A percentile compares a stretch with the other conserved stretches of the same genome.
Evolutionary conservation across 495 filamentous ascomycete genomes (phyloP).

Genomic region (Trichoderma gamsii): DNA sequence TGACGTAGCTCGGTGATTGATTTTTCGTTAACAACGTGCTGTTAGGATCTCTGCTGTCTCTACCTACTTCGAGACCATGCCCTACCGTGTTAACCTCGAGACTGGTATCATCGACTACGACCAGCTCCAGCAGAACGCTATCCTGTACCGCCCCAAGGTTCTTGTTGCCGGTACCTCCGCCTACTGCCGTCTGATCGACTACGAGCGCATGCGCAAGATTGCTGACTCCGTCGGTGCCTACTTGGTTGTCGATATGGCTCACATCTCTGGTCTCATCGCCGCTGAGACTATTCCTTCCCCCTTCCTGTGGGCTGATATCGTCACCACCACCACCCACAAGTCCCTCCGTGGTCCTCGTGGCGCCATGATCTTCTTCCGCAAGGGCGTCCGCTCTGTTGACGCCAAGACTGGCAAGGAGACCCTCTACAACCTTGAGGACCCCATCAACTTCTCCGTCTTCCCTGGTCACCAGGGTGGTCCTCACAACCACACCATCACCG

Average conservation of each 20-base stretch:
- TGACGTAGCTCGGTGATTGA: neutral
- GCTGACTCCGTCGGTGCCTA: conserved; percentile 91
- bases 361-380: conserved; percentile 99
- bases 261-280: conserved; percentile 94
- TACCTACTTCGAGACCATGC: conserved; percentile 93
- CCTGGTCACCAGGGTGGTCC: conserved; percentile 98
- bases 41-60: conserved; percentile 75
- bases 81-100: conserved; percentile 82
- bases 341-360: conserved; percentile 96
- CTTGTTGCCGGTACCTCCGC: conserved; percentile 96
- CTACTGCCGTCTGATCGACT: conserved; percentile 98
- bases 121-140: conserved; percentile 80
- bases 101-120: conserved; percentile 98
- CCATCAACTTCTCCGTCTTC: conserved; percentile 99
- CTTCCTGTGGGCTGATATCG: conserved; percentile 90
- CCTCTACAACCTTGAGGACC: conserved; percentile 86
- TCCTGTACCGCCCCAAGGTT: conserved; percentile 91
- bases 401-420: conserved; percentile 85
- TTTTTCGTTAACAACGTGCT: neutral
- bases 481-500: conserved; percentile 99
- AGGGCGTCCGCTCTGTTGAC: conserved; percentile 83
- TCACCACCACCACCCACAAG: conserved; percentile 99
- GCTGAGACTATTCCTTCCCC: conserved; percentile 91
- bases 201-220: conserved; percentile 92
- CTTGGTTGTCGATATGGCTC: conserved; percentile 95